Conservation (phyloP, 2,329 filamentous ascomycete species). For the Alternaria hordeiaustralica region DNA sequence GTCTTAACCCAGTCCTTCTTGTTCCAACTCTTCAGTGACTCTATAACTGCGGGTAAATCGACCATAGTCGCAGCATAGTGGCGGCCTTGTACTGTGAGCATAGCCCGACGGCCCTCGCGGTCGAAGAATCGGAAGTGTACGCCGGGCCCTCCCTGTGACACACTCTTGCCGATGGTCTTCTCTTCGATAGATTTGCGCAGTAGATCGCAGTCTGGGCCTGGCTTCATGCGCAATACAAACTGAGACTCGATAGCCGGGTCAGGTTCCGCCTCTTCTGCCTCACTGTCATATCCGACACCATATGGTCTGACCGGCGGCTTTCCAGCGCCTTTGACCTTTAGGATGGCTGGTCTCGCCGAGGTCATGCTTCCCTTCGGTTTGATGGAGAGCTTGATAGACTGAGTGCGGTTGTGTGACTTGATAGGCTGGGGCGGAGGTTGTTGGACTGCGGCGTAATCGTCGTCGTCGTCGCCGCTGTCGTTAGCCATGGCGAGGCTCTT, state of each 20-base stretch:
- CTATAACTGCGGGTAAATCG: constrained; percentile 84
- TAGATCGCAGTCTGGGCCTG: constrained; percentile 85
- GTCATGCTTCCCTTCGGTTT: constrained; percentile 36
- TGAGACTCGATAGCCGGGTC: constrained; percentile 91
- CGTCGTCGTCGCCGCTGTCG: constrained; percentile 39
- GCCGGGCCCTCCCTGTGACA: constrained; percentile 72
- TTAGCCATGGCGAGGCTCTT: constrained; percentile 38
- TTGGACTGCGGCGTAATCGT: constrained; percentile 19
- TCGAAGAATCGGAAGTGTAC: constrained; percentile 82
- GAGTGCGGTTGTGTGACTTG: constrained; percentile 21
- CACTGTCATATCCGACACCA: constrained; percentile 95
- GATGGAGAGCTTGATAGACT: constrained; percentile 41
- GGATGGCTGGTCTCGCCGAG: constrained; percentile 28
- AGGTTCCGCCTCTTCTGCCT: constrained; percentile 85
- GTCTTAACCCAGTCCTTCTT: constrained; percentile 86
- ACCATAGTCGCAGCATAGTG: constrained; percentile 80
- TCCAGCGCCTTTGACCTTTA: constrained; percentile 45
- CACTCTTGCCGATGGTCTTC: constrained; percentile 73
- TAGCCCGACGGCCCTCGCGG: constrained; percentile 72
- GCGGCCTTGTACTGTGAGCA: constrained; percentile 72
- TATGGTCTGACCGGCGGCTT: constrained; percentile 59
- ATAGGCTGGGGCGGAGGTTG: constrained; percentile 15
- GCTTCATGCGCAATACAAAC: constrained; percentile 86
- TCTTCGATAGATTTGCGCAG: constrained; percentile 77
- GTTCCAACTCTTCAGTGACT: constrained; percentile 94